Conservation (phyloP, 2,329 filamentous ascomycete genomes). For the Hypocreales sp. region DNA sequence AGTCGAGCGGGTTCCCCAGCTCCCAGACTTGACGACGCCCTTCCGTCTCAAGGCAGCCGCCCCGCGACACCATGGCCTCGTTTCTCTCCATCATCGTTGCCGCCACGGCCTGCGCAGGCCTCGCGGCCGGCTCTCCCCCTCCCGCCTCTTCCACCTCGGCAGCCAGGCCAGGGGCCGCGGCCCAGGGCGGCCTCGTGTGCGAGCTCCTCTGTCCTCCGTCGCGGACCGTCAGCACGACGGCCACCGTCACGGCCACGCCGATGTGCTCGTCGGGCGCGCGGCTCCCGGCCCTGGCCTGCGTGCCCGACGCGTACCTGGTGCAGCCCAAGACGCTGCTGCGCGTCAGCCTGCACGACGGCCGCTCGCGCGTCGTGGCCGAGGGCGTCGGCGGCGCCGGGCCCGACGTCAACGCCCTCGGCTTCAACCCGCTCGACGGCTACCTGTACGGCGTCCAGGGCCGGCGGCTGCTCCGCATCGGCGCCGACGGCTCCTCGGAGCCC, state of each 20-base stretch:
- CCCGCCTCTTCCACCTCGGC: not conserved
- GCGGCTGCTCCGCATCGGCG: slow-evolving; percentile 1
- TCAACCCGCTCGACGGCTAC: slow-evolving; percentile 2
- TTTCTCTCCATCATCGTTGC: too few relatives aligned
- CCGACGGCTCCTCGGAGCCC: slow-evolving; percentile 1
- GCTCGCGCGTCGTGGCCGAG: not conserved
- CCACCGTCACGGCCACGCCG: not conserved
- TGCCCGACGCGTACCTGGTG: slow-evolving; percentile 1
- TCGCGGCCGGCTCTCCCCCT: not conserved
- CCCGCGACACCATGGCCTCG: too few relatives aligned
- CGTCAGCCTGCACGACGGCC: slow-evolving; percentile 1
- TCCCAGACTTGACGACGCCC: too few relatives aligned
- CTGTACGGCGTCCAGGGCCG: slow-evolving; percentile 1
- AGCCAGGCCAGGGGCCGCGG: not conserved
- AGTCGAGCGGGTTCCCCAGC: too few relatives aligned
- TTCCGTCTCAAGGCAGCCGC: too few relatives aligned
- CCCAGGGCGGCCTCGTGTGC: not conserved
- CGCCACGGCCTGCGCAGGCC: too few relatives aligned
- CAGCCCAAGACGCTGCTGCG: slow-evolving; percentile 1
- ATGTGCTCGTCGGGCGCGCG: not conserved
- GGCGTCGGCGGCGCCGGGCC: not conserved
- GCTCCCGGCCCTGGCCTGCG: not conserved
- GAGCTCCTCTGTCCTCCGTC: not conserved
- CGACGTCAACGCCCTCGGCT: slow-evolving; percentile 2
- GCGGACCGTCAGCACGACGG: not conserved